Evolutionary conservation across 192 early-diverging fungal species (phyloP).

Genomic region (Borealophlyctis nickersoniae): DNA sequence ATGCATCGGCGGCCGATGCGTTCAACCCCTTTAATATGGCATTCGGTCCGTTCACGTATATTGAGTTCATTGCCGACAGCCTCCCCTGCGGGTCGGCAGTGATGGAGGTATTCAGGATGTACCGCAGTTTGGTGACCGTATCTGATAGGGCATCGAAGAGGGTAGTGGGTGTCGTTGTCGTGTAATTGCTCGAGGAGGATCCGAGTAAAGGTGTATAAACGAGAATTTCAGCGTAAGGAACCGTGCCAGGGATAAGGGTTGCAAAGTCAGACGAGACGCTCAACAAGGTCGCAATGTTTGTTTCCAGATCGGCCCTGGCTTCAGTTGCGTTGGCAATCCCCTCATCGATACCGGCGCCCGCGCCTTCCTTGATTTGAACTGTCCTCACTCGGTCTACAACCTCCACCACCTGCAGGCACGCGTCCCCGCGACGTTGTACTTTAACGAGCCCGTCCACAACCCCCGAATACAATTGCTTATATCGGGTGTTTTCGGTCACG

Average conservation of each 20-base stretch:
- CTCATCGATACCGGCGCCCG: slow-evolving; percentile 3
- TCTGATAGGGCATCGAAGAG: slow-evolving; percentile 5
- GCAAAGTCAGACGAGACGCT: neutral
- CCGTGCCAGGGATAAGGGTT: slow-evolving; percentile 1
- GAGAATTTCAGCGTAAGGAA: slow-evolving; percentile 7
- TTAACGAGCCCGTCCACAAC: slow-evolving; percentile 5
- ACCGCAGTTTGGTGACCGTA: neutral
- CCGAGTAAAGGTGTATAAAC: neutral
- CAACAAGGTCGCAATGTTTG: neutral
- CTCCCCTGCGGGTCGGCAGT: neutral
- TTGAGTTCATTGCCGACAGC: slow-evolving; percentile 6
- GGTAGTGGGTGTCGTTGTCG: neutral
- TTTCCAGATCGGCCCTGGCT: neutral
- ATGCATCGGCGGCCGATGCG: slow-evolving; percentile 14
- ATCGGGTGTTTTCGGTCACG: slow-evolving; percentile 22
- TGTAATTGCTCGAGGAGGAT: neutral
- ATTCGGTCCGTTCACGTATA: slow-evolving; percentile 22
- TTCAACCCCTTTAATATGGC: slow-evolving; percentile 24
- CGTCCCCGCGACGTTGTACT: slow-evolving; percentile 1
- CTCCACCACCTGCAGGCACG: slow-evolving; percentile 3
- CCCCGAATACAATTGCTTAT: slow-evolving; percentile 5
- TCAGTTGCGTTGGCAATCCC: slow-evolving; percentile 4
- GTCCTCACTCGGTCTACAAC: slow-evolving; percentile 27
- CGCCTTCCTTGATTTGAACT: slow-evolving; percentile 10
- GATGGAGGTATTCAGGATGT: slow-evolving; percentile 4